Conservation (phyloP, 2,329 filamentous ascomycete genomes). For the Chaetothyriales sp. region DNA sequence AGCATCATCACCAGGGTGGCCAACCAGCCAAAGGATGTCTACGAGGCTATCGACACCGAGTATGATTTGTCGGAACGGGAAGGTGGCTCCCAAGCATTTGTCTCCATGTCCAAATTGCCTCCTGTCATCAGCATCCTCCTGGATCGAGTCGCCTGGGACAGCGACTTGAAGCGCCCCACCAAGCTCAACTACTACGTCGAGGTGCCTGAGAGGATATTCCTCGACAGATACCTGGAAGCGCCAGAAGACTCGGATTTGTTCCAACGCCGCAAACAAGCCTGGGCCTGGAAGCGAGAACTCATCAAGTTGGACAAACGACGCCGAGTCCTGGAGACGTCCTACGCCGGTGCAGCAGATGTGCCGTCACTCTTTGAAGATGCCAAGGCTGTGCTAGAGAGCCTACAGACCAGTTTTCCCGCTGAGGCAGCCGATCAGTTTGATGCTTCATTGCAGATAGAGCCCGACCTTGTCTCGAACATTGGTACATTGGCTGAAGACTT, state of each 20-base stretch:
- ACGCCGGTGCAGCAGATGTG: constrained; percentile 10
- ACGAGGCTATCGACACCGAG: constrained; percentile 69
- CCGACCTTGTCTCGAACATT: constrained; percentile 11
- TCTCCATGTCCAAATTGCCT: constrained; percentile 61
- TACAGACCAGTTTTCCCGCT: constrained; percentile 6
- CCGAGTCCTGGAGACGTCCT: constrained; percentile 25
- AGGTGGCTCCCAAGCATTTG: constrained; percentile 50
- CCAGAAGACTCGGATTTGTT: constrained; percentile 48
- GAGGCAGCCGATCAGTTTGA: constrained; percentile 5
- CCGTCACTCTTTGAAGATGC: constrained; percentile 15
- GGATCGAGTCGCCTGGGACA: constrained; percentile 63
- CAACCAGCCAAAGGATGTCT: constrained; percentile 49
- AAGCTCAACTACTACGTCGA: constrained; percentile 68
- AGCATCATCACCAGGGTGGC: constrained; percentile 42
- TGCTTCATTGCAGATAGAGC: constrained; percentile 10
- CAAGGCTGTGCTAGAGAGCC: constrained; percentile 10
- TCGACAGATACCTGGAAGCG: constrained; percentile 77
- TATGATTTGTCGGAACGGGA: constrained; percentile 70
- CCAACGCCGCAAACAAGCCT: constrained; percentile 52
- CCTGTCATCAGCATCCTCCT: constrained; percentile 83
- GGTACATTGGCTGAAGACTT: neutral
- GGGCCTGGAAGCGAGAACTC: constrained; percentile 58
- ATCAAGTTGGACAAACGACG: constrained; percentile 39
- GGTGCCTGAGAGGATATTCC: constrained; percentile 67
- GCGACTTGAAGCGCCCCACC: constrained; percentile 42